Evolutionary conservation across 306 rosid genomes (phyloP), one percentile per base, ranked within the genome.

Genomic region (Inga leiocalycina): DNA sequence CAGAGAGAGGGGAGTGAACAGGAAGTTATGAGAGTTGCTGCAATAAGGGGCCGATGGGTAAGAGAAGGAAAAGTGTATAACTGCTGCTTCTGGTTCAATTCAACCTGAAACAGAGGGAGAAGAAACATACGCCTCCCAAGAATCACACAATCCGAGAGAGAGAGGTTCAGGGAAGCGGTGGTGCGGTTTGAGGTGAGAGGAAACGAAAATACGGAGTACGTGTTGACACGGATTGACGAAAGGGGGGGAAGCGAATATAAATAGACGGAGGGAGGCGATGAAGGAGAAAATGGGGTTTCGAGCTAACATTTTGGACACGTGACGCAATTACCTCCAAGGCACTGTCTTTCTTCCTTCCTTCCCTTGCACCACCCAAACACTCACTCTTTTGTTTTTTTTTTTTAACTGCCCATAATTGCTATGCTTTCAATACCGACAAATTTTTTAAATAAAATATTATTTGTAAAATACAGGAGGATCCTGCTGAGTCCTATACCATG

Each of bases 61-160:
- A 45, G 49, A 67, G 52, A 49, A 73, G 69, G 54, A 48, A 8
- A n/a, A 74, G 71, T 6, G 65, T 12, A 10, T 5, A 62, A 39
- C 61, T 73, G 32, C 24, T 32, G 45, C 15, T 43, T n/a, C 49
- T 3, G 15, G 48, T 10, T 15, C 6, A 72, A 35, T 10, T 15
- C 6, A 72, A 35, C 57, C 83, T 11, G 80, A 43, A 43, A n/a
- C 37, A 27, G 39, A 75, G 49, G 6, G 64, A 77, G 30, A 7
- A 10, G 66, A 79, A 54, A 51, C 11, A 79, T 65, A 51, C 56
- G 48, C 49, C 7, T 82, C 56, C 68, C 71, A 27, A 76, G 17
- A 46, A 59, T 44, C 69, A 41, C 11, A 66, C 48, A 84, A 54
- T 0, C 30, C 45, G 1, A 87, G 43, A 48, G 85, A 82, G 68